Evolutionary conservation across 2,329 filamentous ascomycete genomes (phyloP), one percentile per base, ranked within the genome.

Genomic region (Ascochyta fabae): DNA sequence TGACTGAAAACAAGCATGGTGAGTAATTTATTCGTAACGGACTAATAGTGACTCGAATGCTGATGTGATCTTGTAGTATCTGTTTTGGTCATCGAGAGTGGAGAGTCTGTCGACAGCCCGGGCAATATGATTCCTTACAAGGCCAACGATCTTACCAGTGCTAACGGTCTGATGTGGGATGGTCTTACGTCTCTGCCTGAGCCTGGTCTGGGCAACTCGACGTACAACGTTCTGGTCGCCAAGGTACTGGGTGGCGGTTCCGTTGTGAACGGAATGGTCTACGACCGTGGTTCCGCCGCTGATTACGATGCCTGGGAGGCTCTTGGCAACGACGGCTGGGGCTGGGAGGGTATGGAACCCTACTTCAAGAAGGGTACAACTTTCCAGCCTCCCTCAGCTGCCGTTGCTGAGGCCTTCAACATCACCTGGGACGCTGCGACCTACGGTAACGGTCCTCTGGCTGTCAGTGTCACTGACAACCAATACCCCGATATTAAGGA

Each of bases 321-420:
- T 36, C 70, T 88, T n/a, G 85, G 85, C 1, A 88, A 87, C 63
- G 57, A 71, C 0, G 85, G 83, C 1, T 88, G 86, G 85, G 78
- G 79, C 1, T 88, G 83, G 82, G 72, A 82, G 34, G 75, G 75
- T 12, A 61, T 83, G 42, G 48, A 73, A 23, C 60, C 61, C 3
- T 69, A 64, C 47, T 70, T 68, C 53, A 61, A 58, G 44, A 68
- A 71, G 55, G 62, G 63, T n/a, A 71, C 68, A 4, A 68, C 61
- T 10, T 70, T 70, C 49, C 59, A 64, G 31, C 58, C 66, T 22
- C 68, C 70, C 5, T 65, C 67, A 2, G 34, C 49, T 2, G 56
- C 60, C 38, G 51, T 61, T 34, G 60, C 56, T 8, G 49, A 63
- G 34, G 55, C 61, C 23, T 70, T 61, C 45, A 67, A 67, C 59